Evolutionary conservation across 768 basidiomycete genomes (phyloP).

Genomic region (Russula dissimulans): DNA sequence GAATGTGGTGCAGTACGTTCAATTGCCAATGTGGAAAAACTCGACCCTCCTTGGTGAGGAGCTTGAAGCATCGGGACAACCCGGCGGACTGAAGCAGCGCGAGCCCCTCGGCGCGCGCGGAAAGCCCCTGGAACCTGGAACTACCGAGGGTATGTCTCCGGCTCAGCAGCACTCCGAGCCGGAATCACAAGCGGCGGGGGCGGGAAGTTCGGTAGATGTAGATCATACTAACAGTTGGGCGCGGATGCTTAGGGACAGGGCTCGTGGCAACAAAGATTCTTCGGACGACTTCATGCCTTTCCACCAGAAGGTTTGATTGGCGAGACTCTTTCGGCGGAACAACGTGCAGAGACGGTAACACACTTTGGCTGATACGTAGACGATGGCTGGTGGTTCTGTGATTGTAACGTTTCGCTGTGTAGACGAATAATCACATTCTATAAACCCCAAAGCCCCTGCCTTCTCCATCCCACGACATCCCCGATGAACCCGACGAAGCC

Average conservation of each 20-base stretch:
- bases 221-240: too few species aligned
- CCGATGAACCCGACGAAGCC: neutral
- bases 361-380: neutral
- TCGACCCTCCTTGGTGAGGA: too few species aligned
- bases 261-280: neutral
- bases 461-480: slow-evolving; percentile 58
- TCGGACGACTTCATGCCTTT: neutral
- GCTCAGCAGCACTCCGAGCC: neutral
- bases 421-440: slow-evolving; percentile 52
- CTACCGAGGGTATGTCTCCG: too few species aligned
- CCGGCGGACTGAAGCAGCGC: too few species aligned
- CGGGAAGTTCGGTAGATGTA: too few species aligned
- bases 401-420: neutral
- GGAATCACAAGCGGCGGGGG: neutral
- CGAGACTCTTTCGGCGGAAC: neutral
- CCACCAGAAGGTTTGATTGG: neutral
- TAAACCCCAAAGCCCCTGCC: slow-evolving; percentile 79
- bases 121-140: too few species aligned
- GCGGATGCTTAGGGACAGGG: neutral
- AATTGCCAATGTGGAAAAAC: too few species aligned
- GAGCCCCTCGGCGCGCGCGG: too few species aligned
- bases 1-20: too few species aligned
- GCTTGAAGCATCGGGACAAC: too few species aligned
- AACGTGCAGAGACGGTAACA: neutral
- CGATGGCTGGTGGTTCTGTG: neutral